phyloP scores from a whole-genome alignment of 176 grass and related monocot genomes.

The Oryza meyeriana region DNA sequence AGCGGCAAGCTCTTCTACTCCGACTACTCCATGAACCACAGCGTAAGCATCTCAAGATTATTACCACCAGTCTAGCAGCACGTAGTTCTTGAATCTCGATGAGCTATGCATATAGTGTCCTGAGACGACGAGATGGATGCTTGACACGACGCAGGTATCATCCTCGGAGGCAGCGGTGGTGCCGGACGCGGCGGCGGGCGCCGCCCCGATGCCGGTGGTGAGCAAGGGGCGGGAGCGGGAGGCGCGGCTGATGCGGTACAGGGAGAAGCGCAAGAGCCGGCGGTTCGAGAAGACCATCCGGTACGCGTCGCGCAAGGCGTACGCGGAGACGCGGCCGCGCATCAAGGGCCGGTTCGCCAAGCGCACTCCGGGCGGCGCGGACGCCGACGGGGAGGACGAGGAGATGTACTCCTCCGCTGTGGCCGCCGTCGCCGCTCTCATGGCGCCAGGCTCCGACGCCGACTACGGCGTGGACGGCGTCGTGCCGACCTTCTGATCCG shows the following conservation, averaged over 20 bases:
- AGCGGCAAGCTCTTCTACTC: slow-evolving; percentile 43
- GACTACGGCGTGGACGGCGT: slow-evolving; percentile 69
- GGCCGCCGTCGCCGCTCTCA: slow-evolving; percentile 61
- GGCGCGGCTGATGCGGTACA: slow-evolving; percentile 73
- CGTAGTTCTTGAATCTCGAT: not conserved
- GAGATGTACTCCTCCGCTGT: slow-evolving; percentile 66
- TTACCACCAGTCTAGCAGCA: not conserved
- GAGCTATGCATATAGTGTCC: not conserved
- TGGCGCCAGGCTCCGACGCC: slow-evolving; percentile 36
- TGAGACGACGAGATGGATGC: not conserved
- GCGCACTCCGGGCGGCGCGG: slow-evolving; percentile 34
- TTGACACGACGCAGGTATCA: slow-evolving; percentile 37
- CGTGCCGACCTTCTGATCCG: slow-evolving; percentile 56
- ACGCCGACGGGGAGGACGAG: slow-evolving; percentile 32
- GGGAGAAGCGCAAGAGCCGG: slow-evolving; percentile 85
- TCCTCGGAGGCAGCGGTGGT: slow-evolving; percentile 88
- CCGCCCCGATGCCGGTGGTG: slow-evolving; percentile 25
- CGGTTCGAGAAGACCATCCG: slow-evolving; percentile 89
- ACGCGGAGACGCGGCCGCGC: slow-evolving; percentile 74
- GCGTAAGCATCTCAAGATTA: slow-evolving; percentile 44
- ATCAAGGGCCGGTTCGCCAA: slow-evolving; percentile 83
- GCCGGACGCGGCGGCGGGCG: slow-evolving; percentile 41
- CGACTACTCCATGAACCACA: slow-evolving; percentile 64
- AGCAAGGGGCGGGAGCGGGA: slow-evolving; percentile 58
- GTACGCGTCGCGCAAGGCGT: slow-evolving; percentile 83